phyloP scores from a whole-genome alignment of 75 land plant genomes.

The Chamaecyparis obtusa region DNA sequence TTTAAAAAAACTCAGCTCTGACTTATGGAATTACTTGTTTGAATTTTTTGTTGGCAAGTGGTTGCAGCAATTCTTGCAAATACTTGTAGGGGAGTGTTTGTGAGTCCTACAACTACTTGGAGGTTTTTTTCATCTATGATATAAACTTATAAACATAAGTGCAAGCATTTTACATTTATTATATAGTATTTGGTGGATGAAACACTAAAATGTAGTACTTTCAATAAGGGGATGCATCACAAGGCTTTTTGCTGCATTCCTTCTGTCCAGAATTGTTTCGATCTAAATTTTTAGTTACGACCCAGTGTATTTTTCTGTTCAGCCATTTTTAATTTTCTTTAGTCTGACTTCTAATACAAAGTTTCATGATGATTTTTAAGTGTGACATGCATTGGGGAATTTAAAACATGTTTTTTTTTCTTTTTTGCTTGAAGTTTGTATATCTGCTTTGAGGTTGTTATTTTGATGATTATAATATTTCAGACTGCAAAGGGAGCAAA shows the following conservation, averaged over 20 bases:
- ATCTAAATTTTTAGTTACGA: not conserved
- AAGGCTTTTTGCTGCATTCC: not conserved
- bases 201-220: not conserved
- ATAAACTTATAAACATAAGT: too few species aligned
- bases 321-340: not conserved
- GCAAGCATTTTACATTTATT: too few species aligned
- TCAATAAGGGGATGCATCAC: not conserved
- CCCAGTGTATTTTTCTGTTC: not conserved
- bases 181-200: too few species aligned
- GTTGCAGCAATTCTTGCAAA: too few species aligned
- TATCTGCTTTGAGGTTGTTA: not conserved
- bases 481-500: slow-evolving; percentile 96
- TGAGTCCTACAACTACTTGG: too few species aligned
- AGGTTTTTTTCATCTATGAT: too few species aligned
- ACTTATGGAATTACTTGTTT: too few species aligned
- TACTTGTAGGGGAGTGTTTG: too few species aligned
- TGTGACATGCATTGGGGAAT: not conserved
- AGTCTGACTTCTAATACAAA: not conserved
- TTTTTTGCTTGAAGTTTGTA: not conserved
- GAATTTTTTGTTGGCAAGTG: too few species aligned
- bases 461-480: slow-evolving; percentile 9
- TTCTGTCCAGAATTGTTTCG: too few species aligned
- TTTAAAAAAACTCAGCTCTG: too few species aligned
- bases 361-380: not conserved
- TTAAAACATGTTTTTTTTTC: not conserved